Evolutionary conservation across 441 rosid genomes (phyloP), one percentile per base, ranked within the genome.

Genomic region (Melastoma candidum): DNA sequence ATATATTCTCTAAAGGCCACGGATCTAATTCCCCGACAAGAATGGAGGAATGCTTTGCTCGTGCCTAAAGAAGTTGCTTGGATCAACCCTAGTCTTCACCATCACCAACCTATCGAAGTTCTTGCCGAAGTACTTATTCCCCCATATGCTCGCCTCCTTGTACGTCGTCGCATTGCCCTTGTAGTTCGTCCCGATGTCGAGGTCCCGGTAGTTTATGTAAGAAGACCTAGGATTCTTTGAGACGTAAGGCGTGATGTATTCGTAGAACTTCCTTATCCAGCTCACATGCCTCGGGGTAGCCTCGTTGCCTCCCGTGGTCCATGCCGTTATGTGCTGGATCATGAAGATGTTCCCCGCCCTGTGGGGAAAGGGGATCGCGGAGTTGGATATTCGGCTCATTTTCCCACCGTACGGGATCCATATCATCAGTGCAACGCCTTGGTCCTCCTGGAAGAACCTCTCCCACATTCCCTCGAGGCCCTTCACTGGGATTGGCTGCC

Each of bases 31-130:
- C n/a, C n/a, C n/a, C n/a, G n/a, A n/a, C n/a, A n/a, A n/a, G n/a
- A n/a, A n/a, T n/a, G n/a, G n/a, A 27, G 32, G 63, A 14, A 59
- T 59, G 49, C 63, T 59, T 55, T 50, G 63, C 56, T 59, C 49
- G 13, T 59, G 24, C 63, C 63, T 59, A 14, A 59, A 59, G 56
- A 59, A 59, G 48, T 59, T 50, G 4, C 12, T 27, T 12, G 63
- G 63, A 26, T 59, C 63, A 1, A 59, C 50, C 29, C 49, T 56
- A 1, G 63, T 44, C 14, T 59, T 59, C 11, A 59, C 24, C 48
- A 26, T 51, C 12, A 49, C 63, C 48, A 59, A 26, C 48, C 63
- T 51, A 0, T 5, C 46, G 8, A 36, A 59, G 24, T 59, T 59
- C 2, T 46, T 49, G 11, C 26, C 26, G 17, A 59, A 59, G 56